Evolutionary conservation across 2,329 filamentous ascomycete genomes (phyloP).

Genomic region (Alternaria ventricosa): DNA sequence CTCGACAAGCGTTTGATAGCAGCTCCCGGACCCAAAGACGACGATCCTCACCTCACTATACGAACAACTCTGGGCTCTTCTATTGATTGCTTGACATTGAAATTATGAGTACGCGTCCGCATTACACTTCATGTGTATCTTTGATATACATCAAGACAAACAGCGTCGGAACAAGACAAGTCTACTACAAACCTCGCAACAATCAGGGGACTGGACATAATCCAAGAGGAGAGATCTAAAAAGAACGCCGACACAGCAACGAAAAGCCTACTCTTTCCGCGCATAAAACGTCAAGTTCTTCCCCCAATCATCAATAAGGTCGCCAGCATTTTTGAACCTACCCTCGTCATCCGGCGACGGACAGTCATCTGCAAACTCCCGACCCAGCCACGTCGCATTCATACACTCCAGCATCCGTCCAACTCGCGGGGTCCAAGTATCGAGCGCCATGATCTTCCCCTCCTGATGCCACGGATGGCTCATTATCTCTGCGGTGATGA

Average conservation of each 20-base stretch:
- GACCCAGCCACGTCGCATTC: not conserved
- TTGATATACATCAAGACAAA: not conserved
- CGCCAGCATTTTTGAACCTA: not conserved
- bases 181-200: not conserved
- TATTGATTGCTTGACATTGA: not conserved
- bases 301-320: not conserved
- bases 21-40: not conserved
- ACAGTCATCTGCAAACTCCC: not conserved
- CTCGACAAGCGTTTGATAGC: not conserved
- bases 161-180: not conserved
- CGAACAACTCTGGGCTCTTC: not conserved
- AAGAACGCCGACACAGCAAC: not conserved
- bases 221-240: not conserved
- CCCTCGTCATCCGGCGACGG: not conserved
- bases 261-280: not conserved
- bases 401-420: constrained; percentile 4
- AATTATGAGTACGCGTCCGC: not conserved
- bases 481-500: not conserved
- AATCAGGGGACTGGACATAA: not conserved
- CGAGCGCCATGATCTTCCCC: not conserved
- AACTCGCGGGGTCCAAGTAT: constrained; percentile 1
- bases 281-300: not conserved
- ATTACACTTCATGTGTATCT: not conserved
- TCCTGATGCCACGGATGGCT: not conserved
- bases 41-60: too few relatives aligned